Evolutionary conservation across 1,284 basidiomycete genomes (phyloP), one percentile per base, ranked within the genome.

Genomic region (Ustilago esculenta): DNA sequence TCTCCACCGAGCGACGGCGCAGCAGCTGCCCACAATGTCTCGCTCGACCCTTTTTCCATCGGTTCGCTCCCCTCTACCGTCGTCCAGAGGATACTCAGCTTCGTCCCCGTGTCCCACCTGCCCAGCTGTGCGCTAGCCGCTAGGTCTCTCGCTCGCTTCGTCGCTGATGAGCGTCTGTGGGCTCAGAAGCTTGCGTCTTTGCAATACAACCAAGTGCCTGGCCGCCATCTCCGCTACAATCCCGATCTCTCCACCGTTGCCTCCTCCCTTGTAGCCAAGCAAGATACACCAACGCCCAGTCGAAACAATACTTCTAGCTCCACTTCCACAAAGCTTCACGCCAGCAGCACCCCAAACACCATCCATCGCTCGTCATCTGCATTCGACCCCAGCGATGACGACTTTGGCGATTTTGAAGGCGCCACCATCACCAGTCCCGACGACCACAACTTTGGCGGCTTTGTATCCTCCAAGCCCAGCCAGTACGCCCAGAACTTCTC

Each of bases 351-450:
- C 8, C 30, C 17, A 9, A 9, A 12, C 39, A 25, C 1, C 20
- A 14, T 21, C 18, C 17, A 43, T 9, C 35, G n/a, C 18, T 36
- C 35, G n/a, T n/a, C 12, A 40, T n/a, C 46, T 34, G 75, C 49
- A 37, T 24, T 24, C 18, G 32, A 35, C 32, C 33, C 29, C 23
- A 76, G 84, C 37, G 88, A 92, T 55, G 92, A 95, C 69, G 94
- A 94, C 33, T 98, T 97, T 84, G 94, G 77, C n/a, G 70, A 73
- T 48, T 71, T 75, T 51, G 47, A 56, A 49, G 34, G 48, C 0
- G 67, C 53, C 0, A 57, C 48, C 34, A 50, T 61, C 46, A 48
- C 61, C 1, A 53, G 50, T 21, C 51, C 58, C 1, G 65, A 61
- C 8, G 70, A 71, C 32, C 72, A 73, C 14, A 48, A 35, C 47